Conservation (phyloP, 2,329 filamentous ascomycete species). For the Paraphoma chrysanthemicola region DNA sequence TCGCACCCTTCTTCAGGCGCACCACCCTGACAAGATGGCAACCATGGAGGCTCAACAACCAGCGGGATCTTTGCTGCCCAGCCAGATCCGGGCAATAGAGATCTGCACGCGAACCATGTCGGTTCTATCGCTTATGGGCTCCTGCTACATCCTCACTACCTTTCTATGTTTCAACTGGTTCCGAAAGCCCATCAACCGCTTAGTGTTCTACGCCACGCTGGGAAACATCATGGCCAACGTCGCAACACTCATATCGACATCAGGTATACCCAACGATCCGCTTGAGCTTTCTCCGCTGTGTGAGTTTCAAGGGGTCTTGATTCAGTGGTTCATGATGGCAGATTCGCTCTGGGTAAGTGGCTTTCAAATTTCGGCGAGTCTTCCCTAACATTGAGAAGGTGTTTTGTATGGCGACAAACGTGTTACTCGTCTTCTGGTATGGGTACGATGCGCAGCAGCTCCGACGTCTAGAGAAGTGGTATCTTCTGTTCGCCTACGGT, state of each 20-base stretch:
- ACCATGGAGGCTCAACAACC: background rate
- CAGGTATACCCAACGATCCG: constrained; percentile 55
- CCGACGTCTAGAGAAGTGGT: constrained; percentile 72
- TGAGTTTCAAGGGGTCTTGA: constrained; percentile 78
- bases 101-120: constrained; percentile 73
- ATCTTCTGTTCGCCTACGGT: constrained; percentile 74
- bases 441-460: constrained; percentile 72
- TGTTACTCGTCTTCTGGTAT: constrained; percentile 80
- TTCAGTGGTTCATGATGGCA: constrained; percentile 71
- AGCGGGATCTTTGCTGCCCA: constrained; percentile 6
- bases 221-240: constrained; percentile 82
- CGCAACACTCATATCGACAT: constrained; percentile 74
- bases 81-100: constrained; percentile 56
- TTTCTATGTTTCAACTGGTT: constrained; percentile 74
- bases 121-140: constrained; percentile 73
- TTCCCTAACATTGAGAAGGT: constrained; percentile 64
- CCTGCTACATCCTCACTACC: constrained; percentile 73
- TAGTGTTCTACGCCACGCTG: constrained; percentile 83
- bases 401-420: constrained; percentile 82
- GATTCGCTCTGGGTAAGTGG: constrained; percentile 63
- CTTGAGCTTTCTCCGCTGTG: constrained; percentile 64
- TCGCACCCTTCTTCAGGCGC: background rate
- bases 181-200: constrained; percentile 84
- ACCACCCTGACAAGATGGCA: background rate
- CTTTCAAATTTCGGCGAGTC: constrained; percentile 80